Conservation (phyloP, 1,284 basidiomycete species). For the Flammula alnicola region DNA sequence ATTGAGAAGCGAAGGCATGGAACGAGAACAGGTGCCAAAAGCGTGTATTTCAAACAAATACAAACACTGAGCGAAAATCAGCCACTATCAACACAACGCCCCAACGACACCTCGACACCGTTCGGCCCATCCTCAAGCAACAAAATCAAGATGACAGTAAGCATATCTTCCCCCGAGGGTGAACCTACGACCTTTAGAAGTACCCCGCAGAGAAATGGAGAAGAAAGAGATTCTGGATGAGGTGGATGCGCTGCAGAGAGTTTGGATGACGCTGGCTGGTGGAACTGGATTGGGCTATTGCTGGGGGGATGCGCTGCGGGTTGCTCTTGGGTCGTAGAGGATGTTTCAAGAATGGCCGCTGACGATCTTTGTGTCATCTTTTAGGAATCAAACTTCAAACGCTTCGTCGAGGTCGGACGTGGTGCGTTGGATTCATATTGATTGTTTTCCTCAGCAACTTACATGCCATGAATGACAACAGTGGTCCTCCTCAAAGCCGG, state of each 20-base stretch:
- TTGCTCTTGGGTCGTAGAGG: background rate
- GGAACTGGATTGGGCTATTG: background rate
- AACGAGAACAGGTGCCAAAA: too few species aligned
- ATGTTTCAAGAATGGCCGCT: background rate
- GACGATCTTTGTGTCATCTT: conserved; percentile 5
- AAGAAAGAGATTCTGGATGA: background rate
- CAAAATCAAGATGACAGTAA: conserved; percentile 17
- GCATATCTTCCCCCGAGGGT: conserved; percentile 2
- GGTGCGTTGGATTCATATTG: conserved; percentile 42
- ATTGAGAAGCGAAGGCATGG: too few species aligned
- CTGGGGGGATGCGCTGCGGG: background rate
- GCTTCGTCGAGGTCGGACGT: conserved; percentile 98
- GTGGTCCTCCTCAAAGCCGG: conserved; percentile 96
- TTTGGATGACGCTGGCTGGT: conserved; percentile 17
- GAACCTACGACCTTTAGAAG: conserved; percentile 11
- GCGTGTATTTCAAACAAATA: conserved; percentile 2
- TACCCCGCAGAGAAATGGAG: conserved; percentile 2
- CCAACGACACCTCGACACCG: conserved; percentile 13
- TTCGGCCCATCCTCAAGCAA: conserved; percentile 16
- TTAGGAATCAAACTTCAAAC: conserved; percentile 88
- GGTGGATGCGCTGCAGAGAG: conserved; percentile 17
- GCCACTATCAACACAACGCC: conserved; percentile 4
- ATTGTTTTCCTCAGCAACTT: conserved; percentile 10
- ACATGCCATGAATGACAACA: conserved; percentile 28
- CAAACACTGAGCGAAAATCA: conserved; percentile 11